Conservation (phyloP, 306 rosid species). For the Styphnolobium japonicum region DNA sequence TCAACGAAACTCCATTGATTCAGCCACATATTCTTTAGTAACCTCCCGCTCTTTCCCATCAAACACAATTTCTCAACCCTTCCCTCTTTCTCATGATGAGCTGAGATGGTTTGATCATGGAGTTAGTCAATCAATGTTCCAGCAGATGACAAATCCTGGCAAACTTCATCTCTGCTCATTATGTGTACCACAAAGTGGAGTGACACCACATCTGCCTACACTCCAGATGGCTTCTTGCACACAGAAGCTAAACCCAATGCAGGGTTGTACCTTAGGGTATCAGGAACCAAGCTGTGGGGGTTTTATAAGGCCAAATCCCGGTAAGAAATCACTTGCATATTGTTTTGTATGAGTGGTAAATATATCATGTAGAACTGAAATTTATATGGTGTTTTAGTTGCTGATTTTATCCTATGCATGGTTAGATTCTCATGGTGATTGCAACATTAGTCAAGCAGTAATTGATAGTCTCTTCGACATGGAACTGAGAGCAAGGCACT, state of each 20-base stretch:
- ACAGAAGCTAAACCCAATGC: constrained; percentile 27
- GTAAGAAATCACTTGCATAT: constrained; percentile 22
- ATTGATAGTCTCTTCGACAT: neutral
- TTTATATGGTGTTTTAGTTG: neutral
- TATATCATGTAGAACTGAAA: neutral
- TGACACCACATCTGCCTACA: constrained; percentile 13
- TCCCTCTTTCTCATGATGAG: constrained; percentile 17
- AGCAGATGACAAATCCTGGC: constrained; percentile 13
- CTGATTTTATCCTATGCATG: constrained; percentile 2
- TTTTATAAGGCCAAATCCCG: constrained; percentile 8
- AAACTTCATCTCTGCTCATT: neutral
- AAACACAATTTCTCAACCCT: constrained; percentile 5
- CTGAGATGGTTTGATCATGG: constrained; percentile 21
- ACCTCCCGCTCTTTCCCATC: constrained; percentile 3
- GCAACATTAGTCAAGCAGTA: constrained; percentile 6
- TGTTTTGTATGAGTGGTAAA: neutral
- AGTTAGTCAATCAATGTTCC: constrained; percentile 18
- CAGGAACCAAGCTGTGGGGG: constrained; percentile 7
- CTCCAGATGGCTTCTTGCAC: constrained; percentile 26
- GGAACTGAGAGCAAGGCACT: constrained; percentile 19
- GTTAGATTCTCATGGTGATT: constrained; percentile 26
- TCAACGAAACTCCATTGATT: constrained; percentile 7
- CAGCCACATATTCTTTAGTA: constrained; percentile 14
- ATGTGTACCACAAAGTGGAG: constrained; percentile 7
- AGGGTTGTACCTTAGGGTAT: constrained; percentile 18